Percentiles rank a stretch among this genome's conserved stretches.
These are phyloP conservation scores for Coelastrella sp. DNA, from an alignment of 139 green algal genomes.

Conservation along the genomic window DNA sequence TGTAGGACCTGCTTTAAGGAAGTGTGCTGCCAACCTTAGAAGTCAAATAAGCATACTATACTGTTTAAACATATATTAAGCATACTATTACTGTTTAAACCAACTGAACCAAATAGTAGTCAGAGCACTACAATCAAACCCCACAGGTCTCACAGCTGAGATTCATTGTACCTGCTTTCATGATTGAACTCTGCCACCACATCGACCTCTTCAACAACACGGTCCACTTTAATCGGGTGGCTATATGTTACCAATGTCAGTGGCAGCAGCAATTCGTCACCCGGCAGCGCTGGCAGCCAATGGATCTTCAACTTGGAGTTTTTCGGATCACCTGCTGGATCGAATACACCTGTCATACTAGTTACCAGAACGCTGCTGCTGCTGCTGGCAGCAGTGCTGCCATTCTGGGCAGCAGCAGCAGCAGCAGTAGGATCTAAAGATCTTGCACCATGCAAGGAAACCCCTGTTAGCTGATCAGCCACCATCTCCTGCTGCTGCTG, in stretches of 20 bases:
- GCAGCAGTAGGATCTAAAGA: not conserved
- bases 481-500: slow-evolving; percentile 7
- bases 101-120: not conserved
- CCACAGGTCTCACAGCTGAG: not conserved
- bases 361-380: slow-evolving; percentile 33
- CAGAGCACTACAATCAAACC: not conserved
- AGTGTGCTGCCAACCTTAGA: too few species aligned
- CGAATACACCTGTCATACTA: slow-evolving; percentile 62
- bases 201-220: slow-evolving; percentile 82
- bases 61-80: too few species aligned
- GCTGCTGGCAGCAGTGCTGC: not conserved
- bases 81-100: too few species aligned
- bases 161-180: slow-evolving; percentile 54
- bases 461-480: not conserved
- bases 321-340: slow-evolving; percentile 86
- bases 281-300: slow-evolving; percentile 75
- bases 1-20: too few species aligned
- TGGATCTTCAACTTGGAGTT: slow-evolving; percentile 92
- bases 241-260: slow-evolving; percentile 75
- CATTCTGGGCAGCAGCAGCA: not conserved
- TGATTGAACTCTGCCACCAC: slow-evolving; percentile 77
- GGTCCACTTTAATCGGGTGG: slow-evolving; percentile 80
- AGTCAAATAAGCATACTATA: too few species aligned
- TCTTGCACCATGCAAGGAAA: not conserved
- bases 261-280: slow-evolving; percentile 21